Evolutionary conservation across 441 rosid genomes (phyloP), one percentile per base, ranked within the genome.

Genomic region (Heliophila coronopifolia): DNA sequence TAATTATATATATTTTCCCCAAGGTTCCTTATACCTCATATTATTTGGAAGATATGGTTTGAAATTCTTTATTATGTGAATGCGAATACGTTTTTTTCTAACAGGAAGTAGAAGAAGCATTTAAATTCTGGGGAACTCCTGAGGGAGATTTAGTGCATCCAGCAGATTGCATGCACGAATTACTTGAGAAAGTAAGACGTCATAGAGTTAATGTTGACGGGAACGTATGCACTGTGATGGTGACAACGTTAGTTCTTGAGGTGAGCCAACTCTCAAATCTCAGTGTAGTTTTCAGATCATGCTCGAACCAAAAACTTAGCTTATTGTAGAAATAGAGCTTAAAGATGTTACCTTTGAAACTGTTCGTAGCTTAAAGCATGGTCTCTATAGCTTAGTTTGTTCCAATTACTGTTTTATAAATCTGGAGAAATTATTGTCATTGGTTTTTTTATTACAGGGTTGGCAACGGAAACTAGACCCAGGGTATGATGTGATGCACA

Each of bases 381-480:
- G 43, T 61, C 25, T 4, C 13, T 45, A 15, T 23, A 46, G 44
- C 37, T 15, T 52, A 37, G 47, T 52, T 20, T 61, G 54, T 35
- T 52, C 11, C 34, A 27, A 9, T 22, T 36, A 44, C 48, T 28
- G 6, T 10, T 9, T 46, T 16, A 9, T 25, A 33, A 31, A 6
- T 46, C 36, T 39, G 6, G 30, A 46, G 17, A 26, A 10, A 40
- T 31, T 31, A 4, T 18, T 48, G 19, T 42, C 16, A 48, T 39
- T 1, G 34, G 10, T 26, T 9, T 48, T n/a, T n/a, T 38, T 41
- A 31, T 54, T 76, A 61, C 45, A 89, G 99, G 99, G 99, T 30
- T 93, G 99, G 99, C 96, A 93, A 54, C 73, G 89, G 70, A 93
- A 93, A 73, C 97, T 93, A 2, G 95, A 89, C 75, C 99, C 96